Percentiles rank a stretch among this genome's conserved stretches.
Conservation (phyloP, 768 basidiomycete species). For the Leccinum obscurum region DNA sequence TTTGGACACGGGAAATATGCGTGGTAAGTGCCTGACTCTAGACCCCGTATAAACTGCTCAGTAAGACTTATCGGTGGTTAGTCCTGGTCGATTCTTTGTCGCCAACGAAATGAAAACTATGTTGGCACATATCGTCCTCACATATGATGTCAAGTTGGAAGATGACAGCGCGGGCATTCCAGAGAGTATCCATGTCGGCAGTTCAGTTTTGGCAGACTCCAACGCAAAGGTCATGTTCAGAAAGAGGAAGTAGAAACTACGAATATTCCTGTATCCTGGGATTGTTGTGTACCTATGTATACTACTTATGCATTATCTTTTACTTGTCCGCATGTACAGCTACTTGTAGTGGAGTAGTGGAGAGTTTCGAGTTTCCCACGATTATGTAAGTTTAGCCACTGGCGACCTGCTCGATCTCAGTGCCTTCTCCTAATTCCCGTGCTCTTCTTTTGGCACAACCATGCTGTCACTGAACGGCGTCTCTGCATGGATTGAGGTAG, state of each 20-base stretch:
- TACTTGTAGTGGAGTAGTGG: not conserved
- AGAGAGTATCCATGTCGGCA: not conserved
- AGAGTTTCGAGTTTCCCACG: not conserved
- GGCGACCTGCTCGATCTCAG: not conserved
- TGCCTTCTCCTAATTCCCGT: not conserved
- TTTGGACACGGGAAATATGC: not conserved
- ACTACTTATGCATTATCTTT: too few relatives aligned
- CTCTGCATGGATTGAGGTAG: conserved; percentile 32
- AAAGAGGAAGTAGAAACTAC: not conserved
- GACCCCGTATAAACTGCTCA: not conserved
- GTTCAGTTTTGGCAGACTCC: not conserved
- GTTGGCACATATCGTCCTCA: conserved; percentile 43
- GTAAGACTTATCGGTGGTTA: not conserved
- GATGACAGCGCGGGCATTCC: not conserved
- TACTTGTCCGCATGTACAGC: not conserved
- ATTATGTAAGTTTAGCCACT: not conserved
- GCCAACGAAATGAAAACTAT: conserved; percentile 44
- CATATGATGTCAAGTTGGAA: conserved; percentile 10
- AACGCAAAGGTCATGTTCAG: conserved; percentile 6
- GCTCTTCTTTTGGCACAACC: not conserved
- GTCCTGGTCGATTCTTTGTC: conserved; percentile 40
- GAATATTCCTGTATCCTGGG: not conserved
- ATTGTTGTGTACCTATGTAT: not conserved
- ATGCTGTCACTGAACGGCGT: conserved; percentile 26
- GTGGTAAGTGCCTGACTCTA: conserved; percentile 10